A percentile compares a stretch with the other conserved stretches of the same genome.
Evolutionary conservation across 2,329 filamentous ascomycete species (phyloP).

Genomic region (Pseudocercospora ulei): DNA sequence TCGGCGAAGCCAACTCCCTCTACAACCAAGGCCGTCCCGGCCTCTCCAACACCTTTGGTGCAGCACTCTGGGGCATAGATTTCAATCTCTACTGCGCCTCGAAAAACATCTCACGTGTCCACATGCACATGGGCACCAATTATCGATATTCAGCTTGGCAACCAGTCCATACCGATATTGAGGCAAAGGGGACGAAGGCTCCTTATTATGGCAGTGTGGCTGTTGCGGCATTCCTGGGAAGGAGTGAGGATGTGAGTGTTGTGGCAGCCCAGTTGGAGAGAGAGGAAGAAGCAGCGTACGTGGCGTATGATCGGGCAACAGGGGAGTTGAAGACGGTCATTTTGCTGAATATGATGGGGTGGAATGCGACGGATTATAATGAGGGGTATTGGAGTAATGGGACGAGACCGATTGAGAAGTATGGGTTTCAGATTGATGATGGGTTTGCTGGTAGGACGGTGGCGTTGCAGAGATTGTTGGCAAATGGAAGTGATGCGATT

Average conservation of each 20-base stretch:
- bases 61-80: slow-evolving; percentile 55
- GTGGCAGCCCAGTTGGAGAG: slow-evolving; percentile 40
- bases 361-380: slow-evolving; percentile 41
- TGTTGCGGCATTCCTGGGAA: slow-evolving; percentile 48
- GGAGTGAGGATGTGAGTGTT: slow-evolving; percentile 36
- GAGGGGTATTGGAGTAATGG: slow-evolving; percentile 40
- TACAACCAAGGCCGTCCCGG: slow-evolving; percentile 54
- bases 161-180: slow-evolving; percentile 45
- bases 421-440: slow-evolving; percentile 39
- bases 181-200: slow-evolving; percentile 49
- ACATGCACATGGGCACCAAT: slow-evolving; percentile 57
- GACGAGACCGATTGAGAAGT: slow-evolving; percentile 33
- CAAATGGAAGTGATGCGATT: slow-evolving; percentile 56
- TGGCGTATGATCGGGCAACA: slow-evolving; percentile 41
- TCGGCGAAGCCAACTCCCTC: slow-evolving; percentile 54
- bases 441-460: slow-evolving; percentile 23
- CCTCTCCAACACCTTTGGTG: slow-evolving; percentile 55
- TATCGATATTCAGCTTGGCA: slow-evolving; percentile 56
- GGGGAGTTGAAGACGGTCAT: slow-evolving; percentile 42
- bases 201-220: slow-evolving; percentile 56
- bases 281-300: slow-evolving; percentile 46
- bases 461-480: slow-evolving; percentile 45
- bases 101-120: slow-evolving; percentile 48
- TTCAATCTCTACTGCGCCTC: slow-evolving; percentile 52
- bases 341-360: slow-evolving; percentile 50